These are phyloP conservation scores for Pestalotiopsis sp. DNA, from an alignment of 2,329 filamentous ascomycete species.

Conservation along the genomic window DNA sequence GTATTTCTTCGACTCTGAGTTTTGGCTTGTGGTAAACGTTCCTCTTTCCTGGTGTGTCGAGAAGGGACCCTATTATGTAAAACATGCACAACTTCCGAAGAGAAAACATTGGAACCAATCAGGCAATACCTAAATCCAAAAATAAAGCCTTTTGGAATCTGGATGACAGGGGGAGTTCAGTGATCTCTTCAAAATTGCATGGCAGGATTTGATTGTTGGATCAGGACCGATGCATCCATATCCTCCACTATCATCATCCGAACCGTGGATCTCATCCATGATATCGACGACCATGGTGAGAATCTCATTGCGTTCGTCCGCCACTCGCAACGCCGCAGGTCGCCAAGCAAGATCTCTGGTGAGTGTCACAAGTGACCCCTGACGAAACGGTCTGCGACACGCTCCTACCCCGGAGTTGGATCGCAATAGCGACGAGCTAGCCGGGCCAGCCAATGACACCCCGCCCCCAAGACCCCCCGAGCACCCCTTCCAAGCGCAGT, in stretches of 20 bases:
- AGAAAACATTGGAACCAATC: not conserved
- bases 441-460: conserved; percentile 8
- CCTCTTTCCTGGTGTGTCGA: not conserved
- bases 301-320: not conserved
- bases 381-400: conserved; percentile 18
- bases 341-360: conserved; percentile 13
- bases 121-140: not conserved
- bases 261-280: not conserved
- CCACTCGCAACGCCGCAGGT: conserved; percentile 6
- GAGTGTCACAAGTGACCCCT: conserved; percentile 17
- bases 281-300: not conserved
- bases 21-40: not conserved
- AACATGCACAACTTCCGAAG: not conserved
- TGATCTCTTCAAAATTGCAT: no score
- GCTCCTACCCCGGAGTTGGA: conserved; percentile 2
- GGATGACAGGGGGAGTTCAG: not conserved
- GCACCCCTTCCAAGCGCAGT: not conserved
- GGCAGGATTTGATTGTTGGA: not conserved
- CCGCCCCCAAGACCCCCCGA: not conserved
- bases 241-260: not conserved
- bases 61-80: not conserved
- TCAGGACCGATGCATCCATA: not conserved
- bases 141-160: no score
- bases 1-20: not conserved
- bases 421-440: not conserved